phyloP scores from a whole-genome alignment of 2,329 filamentous ascomycete species.

The Aureobasidium sp. region DNA sequence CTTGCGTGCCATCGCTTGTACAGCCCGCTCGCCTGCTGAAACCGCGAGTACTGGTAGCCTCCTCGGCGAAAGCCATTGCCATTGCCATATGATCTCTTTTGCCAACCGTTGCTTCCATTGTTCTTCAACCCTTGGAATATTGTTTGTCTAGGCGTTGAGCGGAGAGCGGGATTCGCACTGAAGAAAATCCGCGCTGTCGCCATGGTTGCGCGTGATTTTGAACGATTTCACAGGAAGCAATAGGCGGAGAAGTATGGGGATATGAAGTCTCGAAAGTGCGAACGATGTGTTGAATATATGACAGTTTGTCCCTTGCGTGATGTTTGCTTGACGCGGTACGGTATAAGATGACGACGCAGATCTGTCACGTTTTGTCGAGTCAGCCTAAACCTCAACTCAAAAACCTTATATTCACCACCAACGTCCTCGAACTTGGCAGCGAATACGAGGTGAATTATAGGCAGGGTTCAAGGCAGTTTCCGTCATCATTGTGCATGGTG shows the following conservation, averaged over 20 bases:
- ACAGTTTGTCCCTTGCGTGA: background rate
- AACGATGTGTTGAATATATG: background rate
- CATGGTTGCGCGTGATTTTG: background rate
- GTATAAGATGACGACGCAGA: background rate
- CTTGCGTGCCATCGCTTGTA: constrained; percentile 31
- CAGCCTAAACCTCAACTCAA: background rate
- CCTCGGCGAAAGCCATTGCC: constrained; percentile 1
- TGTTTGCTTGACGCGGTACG: background rate
- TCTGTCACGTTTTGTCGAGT: background rate
- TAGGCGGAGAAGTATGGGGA: background rate
- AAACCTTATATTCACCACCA: background rate
- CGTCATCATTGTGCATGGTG: no score
- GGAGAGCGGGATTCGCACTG: background rate
- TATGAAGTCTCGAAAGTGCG: background rate
- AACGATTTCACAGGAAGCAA: no score
- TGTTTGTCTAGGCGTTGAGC: background rate
- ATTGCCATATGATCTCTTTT: background rate
- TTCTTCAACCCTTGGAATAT: background rate
- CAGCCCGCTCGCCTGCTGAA: constrained; percentile 18
- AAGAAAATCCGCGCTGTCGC: background rate
- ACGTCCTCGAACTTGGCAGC: no score
- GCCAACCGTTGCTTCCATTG: background rate
- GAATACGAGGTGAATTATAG: no score
- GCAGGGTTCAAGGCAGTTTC: no score
- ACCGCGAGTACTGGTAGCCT: constrained; percentile 25